Evolutionary conservation across 2,329 filamentous ascomycete species (phyloP).

Genomic region (Magnaporthales sp.): DNA sequence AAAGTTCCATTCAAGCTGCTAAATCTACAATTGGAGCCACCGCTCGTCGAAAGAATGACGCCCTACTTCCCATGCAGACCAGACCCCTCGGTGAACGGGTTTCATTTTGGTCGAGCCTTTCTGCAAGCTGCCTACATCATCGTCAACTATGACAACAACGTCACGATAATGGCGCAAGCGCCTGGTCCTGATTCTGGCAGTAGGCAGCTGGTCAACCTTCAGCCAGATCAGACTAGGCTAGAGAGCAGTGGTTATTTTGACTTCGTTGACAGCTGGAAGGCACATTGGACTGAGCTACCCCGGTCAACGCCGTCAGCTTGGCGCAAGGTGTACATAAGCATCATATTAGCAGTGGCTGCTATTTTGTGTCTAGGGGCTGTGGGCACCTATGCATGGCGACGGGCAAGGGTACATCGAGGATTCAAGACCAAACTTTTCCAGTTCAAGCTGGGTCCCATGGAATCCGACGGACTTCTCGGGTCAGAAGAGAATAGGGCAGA

Average conservation of each 20-base stretch:
- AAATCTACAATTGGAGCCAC: conserved; percentile 29
- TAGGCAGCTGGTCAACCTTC: neutral
- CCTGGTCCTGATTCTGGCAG: conserved; percentile 9
- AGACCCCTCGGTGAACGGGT: neutral
- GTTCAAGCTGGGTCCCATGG: neutral
- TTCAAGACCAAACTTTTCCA: neutral
- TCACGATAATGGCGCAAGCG: conserved; percentile 13
- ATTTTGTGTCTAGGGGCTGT: neutral
- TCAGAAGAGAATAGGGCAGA: neutral
- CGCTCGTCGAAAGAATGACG: conserved; percentile 17
- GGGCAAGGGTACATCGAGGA: neutral
- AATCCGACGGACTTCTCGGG: neutral
- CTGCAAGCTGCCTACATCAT: conserved; percentile 13
- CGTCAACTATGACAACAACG: conserved; percentile 11
- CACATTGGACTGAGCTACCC: neutral
- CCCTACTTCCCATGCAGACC: conserved; percentile 15
- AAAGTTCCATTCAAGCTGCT: conserved; percentile 31
- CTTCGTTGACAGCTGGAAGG: neutral
- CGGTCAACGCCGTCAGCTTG: neutral
- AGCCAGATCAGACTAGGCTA: neutral
- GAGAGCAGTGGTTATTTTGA: neutral
- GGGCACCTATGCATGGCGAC: neutral
- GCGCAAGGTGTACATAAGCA: neutral
- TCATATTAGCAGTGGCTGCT: neutral
- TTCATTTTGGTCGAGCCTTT: conserved; percentile 14